Base-by-base conservation (phyloP, 257 asterid genomes). In the Solanum rostratum region DNA sequence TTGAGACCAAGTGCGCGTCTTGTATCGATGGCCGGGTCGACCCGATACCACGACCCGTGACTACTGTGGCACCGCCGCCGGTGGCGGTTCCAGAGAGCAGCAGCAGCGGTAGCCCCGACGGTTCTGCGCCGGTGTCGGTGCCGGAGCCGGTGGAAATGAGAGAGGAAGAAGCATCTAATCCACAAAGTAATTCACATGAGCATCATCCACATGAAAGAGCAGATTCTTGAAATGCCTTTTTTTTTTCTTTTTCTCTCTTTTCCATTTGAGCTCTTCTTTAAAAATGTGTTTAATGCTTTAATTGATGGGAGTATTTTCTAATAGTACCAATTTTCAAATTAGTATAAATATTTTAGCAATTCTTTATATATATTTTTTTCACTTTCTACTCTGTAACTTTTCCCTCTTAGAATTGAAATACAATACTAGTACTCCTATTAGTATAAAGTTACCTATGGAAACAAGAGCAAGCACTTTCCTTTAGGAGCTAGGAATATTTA, bases 21-120 rank as follows among this genome's bases (percentile, higher is more conserved):
- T 96, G 98, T 85, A 89, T 96, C n/a, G 98, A 94, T 43, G 98
- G 98, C 11, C 90, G 95, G 86, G 87, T 92, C 86, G 91, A 91
- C 78, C 89, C 89, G 33, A 91, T 91, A 11, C 87, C 82, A n/a
- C 92, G 93, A 19, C 87, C 91, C 12, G 89, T 83, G 10, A 89
- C 90, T 54, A 37, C 19, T 3, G 22, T 33, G 1, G 66, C 84
- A 2, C 76, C 85, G 50, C 46, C 85, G 33, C 63, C 85, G 81
- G 91, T 87, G 81, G 92, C 76, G 80, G 92, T 49, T 60, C 73
- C 54, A 15, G 90, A 87, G 30, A 89, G 88, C 89, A 82, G 63
- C 27, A 49, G 87, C 41, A 87, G 57, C 81, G 83, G 87, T 88
- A 83, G 88, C 39, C 91, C 18, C 89, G 91, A n/a, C 8, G 84